Evolutionary conservation across 1,139 yeast genomes (phyloP), one percentile per base, ranked within the genome.

Genomic region (Blastobotrys aristatus): DNA sequence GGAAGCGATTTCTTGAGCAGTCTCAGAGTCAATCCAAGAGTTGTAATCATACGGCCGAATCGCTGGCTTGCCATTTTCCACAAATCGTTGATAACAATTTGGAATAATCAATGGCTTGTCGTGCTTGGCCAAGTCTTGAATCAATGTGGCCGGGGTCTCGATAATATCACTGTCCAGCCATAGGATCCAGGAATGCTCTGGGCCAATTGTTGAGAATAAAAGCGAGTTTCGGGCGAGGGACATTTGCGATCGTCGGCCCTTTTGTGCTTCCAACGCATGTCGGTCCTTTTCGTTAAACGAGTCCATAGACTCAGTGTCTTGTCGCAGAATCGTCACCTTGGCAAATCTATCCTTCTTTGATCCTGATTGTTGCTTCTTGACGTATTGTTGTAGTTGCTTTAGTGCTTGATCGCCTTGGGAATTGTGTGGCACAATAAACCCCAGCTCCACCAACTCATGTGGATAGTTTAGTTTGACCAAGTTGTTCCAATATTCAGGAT

Each of bases 121-220:
- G 66, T 89, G 96, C 20, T 74, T 62, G n/a, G 94, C 81, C 75
- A 92, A 68, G 63, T 90, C 97, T 70, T 92, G 95, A 53, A 92
- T 76, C 60, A 92, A 70, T 18, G 85, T 78, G 16, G 76, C 68
- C 16, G 96, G 95, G 2, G 96, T 79, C 67, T 92, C 98, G 33
- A 90, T 77, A 43, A 92, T 83, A 68, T 92, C 98, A 2, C 96
- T 82, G 68, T 92, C 98, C 57, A 92, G 72, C 97, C 98, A 94
- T 45, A 92, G 72, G 26, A 90, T 84, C 98, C 98, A 92, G 26
- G 95, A 80, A 5, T 95, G 89, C 54, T 84, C 77, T 14, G 97
- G 95, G 1, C 90, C 84, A 44, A 92, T 71, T 2, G 97, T 80
- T n/a, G 97, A 84, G 67, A 89, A 87, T 40, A 92, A 74, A 50